Percentiles rank a stretch among this genome's conserved stretches.
Evolutionary conservation across 768 basidiomycete genomes (phyloP).

Genomic region (Artomyces pyxidatus): DNA sequence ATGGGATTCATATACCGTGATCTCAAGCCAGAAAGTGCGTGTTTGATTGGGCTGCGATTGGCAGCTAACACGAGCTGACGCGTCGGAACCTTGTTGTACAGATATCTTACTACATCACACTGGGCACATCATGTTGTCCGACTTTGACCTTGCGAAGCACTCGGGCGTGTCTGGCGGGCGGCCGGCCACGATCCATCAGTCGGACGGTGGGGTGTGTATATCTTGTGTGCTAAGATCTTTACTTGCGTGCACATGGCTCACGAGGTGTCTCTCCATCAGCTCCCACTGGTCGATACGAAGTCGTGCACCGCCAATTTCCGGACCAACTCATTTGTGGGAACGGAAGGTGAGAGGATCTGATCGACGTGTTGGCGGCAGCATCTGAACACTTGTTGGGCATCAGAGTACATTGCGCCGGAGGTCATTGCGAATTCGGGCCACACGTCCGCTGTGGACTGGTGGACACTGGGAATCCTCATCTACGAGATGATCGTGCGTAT

Average conservation of each 20-base stretch:
- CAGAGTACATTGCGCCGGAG: constrained; percentile 99
- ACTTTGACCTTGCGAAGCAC: constrained; percentile 98
- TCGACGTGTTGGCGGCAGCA: not conserved
- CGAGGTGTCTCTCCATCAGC: constrained; percentile 33
- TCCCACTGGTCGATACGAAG: constrained; percentile 93
- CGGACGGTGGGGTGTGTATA: constrained; percentile 77
- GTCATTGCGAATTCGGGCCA: constrained; percentile 96
- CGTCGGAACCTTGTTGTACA: constrained; percentile 27
- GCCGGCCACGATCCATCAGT: constrained; percentile 80
- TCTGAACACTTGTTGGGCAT: constrained; percentile 12
- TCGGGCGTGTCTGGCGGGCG: constrained; percentile 78
- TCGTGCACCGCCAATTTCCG: constrained; percentile 96
- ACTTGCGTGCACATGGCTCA: not conserved
- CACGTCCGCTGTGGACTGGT: constrained; percentile 98
- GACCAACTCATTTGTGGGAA: constrained; percentile 98
- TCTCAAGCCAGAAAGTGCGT: constrained; percentile 97
- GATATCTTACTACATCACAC: constrained; percentile 97
- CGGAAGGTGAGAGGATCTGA: constrained; percentile 61
- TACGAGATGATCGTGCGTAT: constrained; percentile 96
- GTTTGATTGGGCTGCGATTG: not conserved
- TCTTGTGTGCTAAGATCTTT: not conserved
- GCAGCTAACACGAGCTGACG: constrained; percentile 6
- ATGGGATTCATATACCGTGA: constrained; percentile 99
- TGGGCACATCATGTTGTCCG: constrained; percentile 98
- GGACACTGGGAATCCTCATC: constrained; percentile 96